Conservation (phyloP, 2,329 filamentous ascomycete species). For the Colletotrichum sojae region DNA sequence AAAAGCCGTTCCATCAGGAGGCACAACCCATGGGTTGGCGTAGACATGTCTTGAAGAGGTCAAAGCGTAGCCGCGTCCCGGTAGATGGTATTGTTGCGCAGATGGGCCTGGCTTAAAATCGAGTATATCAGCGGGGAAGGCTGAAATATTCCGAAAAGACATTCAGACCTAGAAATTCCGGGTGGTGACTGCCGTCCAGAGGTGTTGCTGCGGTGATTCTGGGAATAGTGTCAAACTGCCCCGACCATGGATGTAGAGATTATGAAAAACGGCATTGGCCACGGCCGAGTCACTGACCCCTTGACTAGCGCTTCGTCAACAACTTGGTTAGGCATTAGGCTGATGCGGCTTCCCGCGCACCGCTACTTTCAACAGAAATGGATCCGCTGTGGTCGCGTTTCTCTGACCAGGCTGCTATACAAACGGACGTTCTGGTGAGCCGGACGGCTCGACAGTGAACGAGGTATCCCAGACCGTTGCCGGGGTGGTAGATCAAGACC, state of each 20-base stretch:
- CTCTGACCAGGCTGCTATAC: slow-evolving; percentile 18
- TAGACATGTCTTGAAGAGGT: not conserved
- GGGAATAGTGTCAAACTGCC: slow-evolving; percentile 14
- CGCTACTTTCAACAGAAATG: slow-evolving; percentile 26
- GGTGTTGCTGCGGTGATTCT: slow-evolving; percentile 20
- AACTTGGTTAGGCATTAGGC: slow-evolving; percentile 50
- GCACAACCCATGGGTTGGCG: slow-evolving; percentile 8
- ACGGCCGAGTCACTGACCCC: slow-evolving; percentile 56
- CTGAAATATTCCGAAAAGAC: slow-evolving; percentile 12
- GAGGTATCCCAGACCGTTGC: not conserved
- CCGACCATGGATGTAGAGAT: slow-evolving; percentile 7
- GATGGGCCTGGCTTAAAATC: not conserved
- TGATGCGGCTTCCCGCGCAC: slow-evolving; percentile 55
- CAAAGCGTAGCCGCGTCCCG: not conserved
- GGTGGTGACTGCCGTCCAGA: slow-evolving; percentile 18
- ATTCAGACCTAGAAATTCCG: slow-evolving; percentile 29
- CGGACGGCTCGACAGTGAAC: not conserved
- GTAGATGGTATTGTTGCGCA: not conserved
- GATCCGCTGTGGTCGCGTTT: slow-evolving; percentile 13
- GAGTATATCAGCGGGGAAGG: slow-evolving; percentile 1
- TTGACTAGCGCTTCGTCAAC: slow-evolving; percentile 43
- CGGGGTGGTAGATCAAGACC: slow-evolving; percentile 6
- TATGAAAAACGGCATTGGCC: slow-evolving; percentile 24
- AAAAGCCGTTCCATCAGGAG: slow-evolving; percentile 11
- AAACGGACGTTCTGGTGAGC: slow-evolving; percentile 27